phyloP scores from a whole-genome alignment of 768 basidiomycete species.

The Pseudohyphozyma bogoriensis region DNA sequence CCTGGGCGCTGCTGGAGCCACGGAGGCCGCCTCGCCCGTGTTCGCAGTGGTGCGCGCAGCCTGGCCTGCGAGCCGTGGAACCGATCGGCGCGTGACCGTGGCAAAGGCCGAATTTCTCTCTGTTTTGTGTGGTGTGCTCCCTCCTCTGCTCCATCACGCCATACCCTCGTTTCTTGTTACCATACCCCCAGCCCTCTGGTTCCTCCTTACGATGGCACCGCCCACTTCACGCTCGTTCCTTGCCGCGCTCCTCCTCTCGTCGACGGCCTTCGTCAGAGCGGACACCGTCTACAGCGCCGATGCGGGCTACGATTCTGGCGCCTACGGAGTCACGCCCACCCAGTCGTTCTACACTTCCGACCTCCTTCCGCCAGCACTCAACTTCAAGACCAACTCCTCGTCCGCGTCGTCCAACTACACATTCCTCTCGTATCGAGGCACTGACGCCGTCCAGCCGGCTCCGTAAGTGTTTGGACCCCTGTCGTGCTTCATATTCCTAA shows the following conservation, averaged over 20 bases:
- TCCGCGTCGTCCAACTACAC: background rate
- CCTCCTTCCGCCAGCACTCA: slow-evolving; percentile 3
- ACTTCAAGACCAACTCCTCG: background rate
- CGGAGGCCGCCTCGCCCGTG: too few species aligned
- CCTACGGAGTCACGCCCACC: background rate
- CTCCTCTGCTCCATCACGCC: background rate
- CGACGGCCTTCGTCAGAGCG: background rate
- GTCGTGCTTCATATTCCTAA: too few species aligned
- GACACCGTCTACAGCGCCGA: too few species aligned
- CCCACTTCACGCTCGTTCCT: background rate
- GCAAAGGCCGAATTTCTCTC: too few species aligned
- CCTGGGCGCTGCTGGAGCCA: too few species aligned
- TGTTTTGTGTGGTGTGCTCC: too few species aligned
- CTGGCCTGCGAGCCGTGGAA: too few species aligned
- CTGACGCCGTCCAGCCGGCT: background rate
- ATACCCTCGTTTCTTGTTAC: background rate
- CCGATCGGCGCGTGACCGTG: too few species aligned
- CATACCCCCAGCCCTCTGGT: background rate
- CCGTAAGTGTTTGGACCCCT: too few species aligned
- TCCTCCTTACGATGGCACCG: background rate
- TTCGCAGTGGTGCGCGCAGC: too few species aligned
- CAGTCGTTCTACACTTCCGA: slow-evolving; percentile 2
- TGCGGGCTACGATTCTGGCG: background rate
- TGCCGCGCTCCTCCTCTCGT: background rate
- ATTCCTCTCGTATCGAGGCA: slow-evolving; percentile 7